Conservation (phyloP, 176 grass and related monocot genomes). For the Dactylis glomerata region DNA sequence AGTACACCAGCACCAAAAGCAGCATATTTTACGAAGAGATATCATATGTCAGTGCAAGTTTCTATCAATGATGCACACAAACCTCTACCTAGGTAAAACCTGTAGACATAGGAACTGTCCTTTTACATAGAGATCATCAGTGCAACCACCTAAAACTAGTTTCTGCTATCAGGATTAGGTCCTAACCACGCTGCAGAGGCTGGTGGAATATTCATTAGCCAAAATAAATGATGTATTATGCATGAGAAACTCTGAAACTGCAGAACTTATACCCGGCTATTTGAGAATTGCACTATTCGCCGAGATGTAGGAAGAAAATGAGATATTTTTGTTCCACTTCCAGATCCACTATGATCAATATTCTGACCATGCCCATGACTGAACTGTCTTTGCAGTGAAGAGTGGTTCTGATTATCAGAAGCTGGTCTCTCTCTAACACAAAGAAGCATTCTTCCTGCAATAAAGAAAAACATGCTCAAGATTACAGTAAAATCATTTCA, state of each 20-base stretch:
- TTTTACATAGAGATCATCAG: not conserved
- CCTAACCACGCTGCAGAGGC: not conserved
- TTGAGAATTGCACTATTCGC: conserved; percentile 95
- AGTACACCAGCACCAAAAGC: not conserved
- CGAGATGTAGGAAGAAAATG: conserved; percentile 90
- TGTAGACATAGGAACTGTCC: not conserved
- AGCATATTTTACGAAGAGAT: not conserved
- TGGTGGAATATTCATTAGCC: not conserved
- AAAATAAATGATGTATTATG: conserved; percentile 4
- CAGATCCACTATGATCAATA: conserved; percentile 52
- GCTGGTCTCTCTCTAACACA: conserved; percentile 81
- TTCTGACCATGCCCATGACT: conserved; percentile 75
- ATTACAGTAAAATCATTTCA: not conserved
- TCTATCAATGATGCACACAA: not conserved
- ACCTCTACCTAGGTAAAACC: not conserved
- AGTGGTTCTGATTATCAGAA: conserved; percentile 67
- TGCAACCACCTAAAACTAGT: not conserved
- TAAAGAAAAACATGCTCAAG: not conserved
- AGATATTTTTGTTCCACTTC: conserved; percentile 70
- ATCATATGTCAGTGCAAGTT: not conserved
- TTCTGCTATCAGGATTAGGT: conserved; percentile 2
- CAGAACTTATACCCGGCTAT: conserved; percentile 61
- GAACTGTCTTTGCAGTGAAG: conserved; percentile 85
- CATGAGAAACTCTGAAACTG: not conserved
- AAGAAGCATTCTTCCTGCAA: conserved; percentile 57